Percentiles rank a stretch among this genome's conserved stretches.
Conservation (phyloP, 2,329 filamentous ascomycete species). For the Aspergillus sp. region DNA sequence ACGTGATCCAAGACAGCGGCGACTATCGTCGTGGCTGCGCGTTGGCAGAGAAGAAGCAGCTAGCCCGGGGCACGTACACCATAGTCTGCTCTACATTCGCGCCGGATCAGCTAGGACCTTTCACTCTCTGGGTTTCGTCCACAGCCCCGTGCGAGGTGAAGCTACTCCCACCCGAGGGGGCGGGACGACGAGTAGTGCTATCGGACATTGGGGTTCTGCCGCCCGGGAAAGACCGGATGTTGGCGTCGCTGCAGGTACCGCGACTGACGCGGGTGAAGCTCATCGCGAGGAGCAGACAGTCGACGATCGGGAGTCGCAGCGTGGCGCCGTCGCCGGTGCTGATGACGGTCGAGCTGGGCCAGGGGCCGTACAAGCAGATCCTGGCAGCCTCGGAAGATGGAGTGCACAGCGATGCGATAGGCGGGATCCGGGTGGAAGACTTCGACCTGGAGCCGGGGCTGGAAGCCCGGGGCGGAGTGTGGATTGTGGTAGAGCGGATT, state of each 20-base stretch:
- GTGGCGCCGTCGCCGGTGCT: conserved; percentile 48
- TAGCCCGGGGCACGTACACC: conserved; percentile 70
- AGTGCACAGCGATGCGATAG: conserved; percentile 60
- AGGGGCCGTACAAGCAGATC: conserved; percentile 57
- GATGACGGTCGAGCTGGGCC: conserved; percentile 63
- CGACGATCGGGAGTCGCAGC: conserved; percentile 27
- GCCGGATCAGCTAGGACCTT: conserved; percentile 63
- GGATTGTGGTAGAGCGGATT: conserved; percentile 74
- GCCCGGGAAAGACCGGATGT: conserved; percentile 44
- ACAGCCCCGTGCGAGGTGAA: conserved; percentile 45
- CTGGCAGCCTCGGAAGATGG: conserved; percentile 63
- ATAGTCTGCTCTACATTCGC: conserved; percentile 89
- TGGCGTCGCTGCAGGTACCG: conserved; percentile 41
- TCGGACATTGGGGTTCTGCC: conserved; percentile 41
- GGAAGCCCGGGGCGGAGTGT: conserved; percentile 51
- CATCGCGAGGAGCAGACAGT: conserved; percentile 41
- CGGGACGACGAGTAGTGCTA: conserved; percentile 57
- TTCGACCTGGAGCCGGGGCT: conserved; percentile 63
- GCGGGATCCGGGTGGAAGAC: conserved; percentile 60
- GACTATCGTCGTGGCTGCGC: conserved; percentile 78
- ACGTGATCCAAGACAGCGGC: conserved; percentile 74
- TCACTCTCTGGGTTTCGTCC: conserved; percentile 65
- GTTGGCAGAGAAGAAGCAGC: conserved; percentile 50
- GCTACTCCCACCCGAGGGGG: conserved; percentile 61
- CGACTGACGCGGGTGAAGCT: conserved; percentile 56